Base-by-base conservation (phyloP, 75 land plant genomes). In the Chamaecyparis obtusa region DNA sequence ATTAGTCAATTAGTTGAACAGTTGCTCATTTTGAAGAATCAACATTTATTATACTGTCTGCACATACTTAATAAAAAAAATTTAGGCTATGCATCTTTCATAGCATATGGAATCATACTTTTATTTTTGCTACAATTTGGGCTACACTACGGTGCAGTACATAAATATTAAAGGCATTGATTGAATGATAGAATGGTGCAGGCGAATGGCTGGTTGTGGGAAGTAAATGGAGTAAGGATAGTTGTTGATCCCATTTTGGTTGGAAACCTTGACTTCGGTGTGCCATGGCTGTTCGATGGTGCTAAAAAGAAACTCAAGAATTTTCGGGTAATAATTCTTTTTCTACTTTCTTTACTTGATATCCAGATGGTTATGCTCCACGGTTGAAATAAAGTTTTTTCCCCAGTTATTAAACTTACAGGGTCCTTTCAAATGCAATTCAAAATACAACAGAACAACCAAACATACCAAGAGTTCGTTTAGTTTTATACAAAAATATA, bases 201-300 rank as follows among this genome's bases (percentile, higher is more conserved):
- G 97, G 99, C 95, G 27, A 97, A 97, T 84, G 93, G 97, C 85
- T 97, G 99, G 97, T 86, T 97, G 87, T 96, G 98, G 99, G 90
- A 92, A 39, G 88, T 97, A 27, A 86, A 46, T 35, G 97, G 97
- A 4, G 33, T 92, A 85, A 90, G 91, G 19, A 87, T 96, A 11
- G 86, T 96, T 82, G 97, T 97, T 76, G 99, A 97, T 92, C 99
- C 98, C 83, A 93, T 97, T 30, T 82, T 97, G 87, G 98, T 97
- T 27, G 99, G 99, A 6, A 97, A 94, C 87, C 92, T 97, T 64
- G 98, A 97, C 83, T 96, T 97, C 89, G 98, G 99, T 6, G 88
- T 95, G 77, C 98, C 99, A 0, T 96, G 90, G 92, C 93, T 97
- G 48, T 97, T 93, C 89, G 98, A 97, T 87, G 98, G 91, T 49